Base-by-base conservation (phyloP, 257 asterid genomes). In the Petunia secreta region DNA sequence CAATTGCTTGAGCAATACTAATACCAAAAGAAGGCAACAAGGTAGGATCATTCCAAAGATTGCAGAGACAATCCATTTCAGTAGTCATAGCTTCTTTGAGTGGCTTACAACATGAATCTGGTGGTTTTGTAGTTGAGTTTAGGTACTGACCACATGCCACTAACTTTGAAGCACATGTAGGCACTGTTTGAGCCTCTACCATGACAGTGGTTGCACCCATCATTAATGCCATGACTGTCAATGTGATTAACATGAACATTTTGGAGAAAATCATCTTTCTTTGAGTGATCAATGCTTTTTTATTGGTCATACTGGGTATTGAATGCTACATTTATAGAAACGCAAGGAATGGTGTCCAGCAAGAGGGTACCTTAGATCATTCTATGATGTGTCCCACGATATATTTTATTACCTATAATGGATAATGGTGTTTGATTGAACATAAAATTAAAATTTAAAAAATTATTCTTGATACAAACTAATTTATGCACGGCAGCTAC, bases 21-120 rank as follows among this genome's bases (percentile, higher is more conserved):
- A 90, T 84, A 6, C 86, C 85, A 0, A 55, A 1, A 16, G 44
- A 0, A 82, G 34, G 0, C 34, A 84, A 53, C 46, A 80, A 6
- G 1, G 15, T 2, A 0, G 88, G 92, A 40, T 81, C 82, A 2
- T 44, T 34, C 48, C 80, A 68, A 25, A 90, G 78, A 4, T 78
- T 83, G 80, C 94, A 90, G 2, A 90, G 89, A 13, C 94, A 90
- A 2, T n/a, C 50, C 1, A 90, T 87, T 82, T 90, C 86, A 39
- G 81, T 84, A 0, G 81, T 2, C 43, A 90, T 89, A 11, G 86
- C 91, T 6, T 65, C 25, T 68, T 9, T 80, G 46, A 90, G 86
- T 9, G 91, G 83, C 48, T 37, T 25, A 83, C 94, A 90, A 77
- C 94, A 90, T 2, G 48, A 63, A 8, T 59, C 2, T 37, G 91